Evolutionary conservation across 1,284 basidiomycete genomes (phyloP), one percentile per base, ranked within the genome.

Genomic region (Exobasidium rhododendri): DNA sequence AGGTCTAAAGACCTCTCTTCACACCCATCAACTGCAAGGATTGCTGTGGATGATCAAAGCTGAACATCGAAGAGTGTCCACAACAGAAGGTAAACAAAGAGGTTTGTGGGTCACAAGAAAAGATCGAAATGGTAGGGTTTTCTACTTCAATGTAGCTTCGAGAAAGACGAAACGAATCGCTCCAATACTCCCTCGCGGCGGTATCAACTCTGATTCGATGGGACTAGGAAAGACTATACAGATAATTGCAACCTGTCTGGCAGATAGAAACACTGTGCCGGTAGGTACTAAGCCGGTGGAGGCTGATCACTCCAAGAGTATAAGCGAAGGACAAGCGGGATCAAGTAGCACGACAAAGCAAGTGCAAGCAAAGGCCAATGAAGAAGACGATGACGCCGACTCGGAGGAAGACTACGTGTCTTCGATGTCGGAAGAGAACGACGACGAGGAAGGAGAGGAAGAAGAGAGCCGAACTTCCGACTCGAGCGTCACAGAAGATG

Each of bases 131-230:
- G 49, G 47, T 24, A 29, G 43, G 20, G 26, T 35, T 30, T 61
- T 46, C 43, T 59, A 59, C 24, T 11, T 53, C 24, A 59, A 59
- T 13, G 40, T 60, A 6, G 51, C 50, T 17, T 30, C 29, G 22
- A 20, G 7, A 43, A 26, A 24, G 4, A 11, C 29, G 44, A 17
- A 35, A 31, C 32, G 31, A 28, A 14, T 81, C 0, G 79, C 84
- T 2, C 92, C 92, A 0, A 67, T 72, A 0, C 84, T 94, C 17
- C 91, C 91, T 3, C 83, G 88, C 66, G 92, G 92, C 20, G 92
- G 90, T 1, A 83, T 94, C 52, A 86, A 90, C 61, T 91, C 89
- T 0, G 92, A 94, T 80, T 89, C 89, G 43, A 94, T 94, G 91
- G 91, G 91, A 63, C 75, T 86, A 63, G 84, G 70, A 70, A 65